phyloP scores from a whole-genome alignment of 331 rosid genomes.

The Cydonia oblonga region DNA sequence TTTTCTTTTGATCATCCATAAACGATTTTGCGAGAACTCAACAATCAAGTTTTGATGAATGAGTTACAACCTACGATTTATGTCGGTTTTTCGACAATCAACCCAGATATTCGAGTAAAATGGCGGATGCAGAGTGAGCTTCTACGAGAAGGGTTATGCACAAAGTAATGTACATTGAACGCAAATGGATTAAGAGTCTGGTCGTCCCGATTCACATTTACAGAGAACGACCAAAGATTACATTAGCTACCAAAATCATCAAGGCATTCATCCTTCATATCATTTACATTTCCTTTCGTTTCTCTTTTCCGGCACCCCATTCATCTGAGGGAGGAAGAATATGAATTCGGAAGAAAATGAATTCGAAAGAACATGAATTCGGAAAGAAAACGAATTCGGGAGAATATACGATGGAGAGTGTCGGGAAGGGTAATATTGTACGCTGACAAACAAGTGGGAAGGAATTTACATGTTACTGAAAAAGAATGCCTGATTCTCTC shows the following conservation, averaged over 20 bases:
- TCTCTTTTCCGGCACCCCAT: not conserved
- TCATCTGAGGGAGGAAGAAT: not conserved
- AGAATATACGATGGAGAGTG: not conserved
- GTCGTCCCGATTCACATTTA: conserved; percentile 23
- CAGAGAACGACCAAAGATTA: conserved; percentile 7
- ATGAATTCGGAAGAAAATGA: too few species aligned
- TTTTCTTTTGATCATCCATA: not conserved
- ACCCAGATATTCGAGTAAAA: too few species aligned
- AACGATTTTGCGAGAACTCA: too few species aligned
- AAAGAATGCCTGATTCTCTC: not conserved
- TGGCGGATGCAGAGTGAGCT: too few species aligned
- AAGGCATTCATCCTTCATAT: not conserved
- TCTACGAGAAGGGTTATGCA: not conserved
- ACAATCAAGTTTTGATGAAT: too few species aligned
- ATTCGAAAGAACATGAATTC: too few species aligned
- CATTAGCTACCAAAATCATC: conserved; percentile 7
- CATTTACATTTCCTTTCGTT: not conserved
- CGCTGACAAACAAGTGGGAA: not conserved
- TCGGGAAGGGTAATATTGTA: not conserved
- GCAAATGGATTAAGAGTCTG: conserved; percentile 15
- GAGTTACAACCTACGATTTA: too few species aligned
- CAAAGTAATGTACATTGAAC: not conserved
- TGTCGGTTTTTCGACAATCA: too few species aligned
- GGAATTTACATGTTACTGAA: not conserved
- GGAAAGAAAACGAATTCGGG: not conserved